Base-by-base conservation (phyloP, 352 stramenopile genomes). In the Phytophthora idaei region DNA sequence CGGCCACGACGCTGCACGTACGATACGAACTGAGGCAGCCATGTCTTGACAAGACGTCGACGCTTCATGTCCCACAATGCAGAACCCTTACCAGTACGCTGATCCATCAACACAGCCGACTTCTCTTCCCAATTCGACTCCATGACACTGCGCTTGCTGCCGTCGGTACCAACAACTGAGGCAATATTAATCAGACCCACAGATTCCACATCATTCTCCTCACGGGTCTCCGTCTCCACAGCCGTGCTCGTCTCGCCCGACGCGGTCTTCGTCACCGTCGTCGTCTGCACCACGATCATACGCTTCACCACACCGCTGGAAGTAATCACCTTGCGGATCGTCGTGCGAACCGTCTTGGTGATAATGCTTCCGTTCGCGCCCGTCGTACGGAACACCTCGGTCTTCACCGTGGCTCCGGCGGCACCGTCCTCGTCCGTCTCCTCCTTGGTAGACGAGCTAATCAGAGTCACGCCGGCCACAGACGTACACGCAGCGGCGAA, bases 271-370 rank as follows among this genome's bases (percentile, higher is more conserved):
- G 63, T 76, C 55, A 61, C 54, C 31, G 69, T 76, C 64, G 63
- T 76, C 25, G 69, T 73, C 34, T 69, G 28, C 28, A 69, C 64
- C 32, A 61, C 59, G 42, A 73, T 73, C 52, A 68, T 47, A 53
- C 68, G 59, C 63, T 65, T 72, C 53, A 53, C 34, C 46, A 58
- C n/a, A 41, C 67, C 62, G 34, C 61, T 59, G 29, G 67, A 61
- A 45, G 52, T 67, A 36, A 47, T 59, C 51, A 67, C 61, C 50
- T 55, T 67, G 15, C 54, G 59, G 47, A 71, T 71, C 32, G 50
- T 75, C 50, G 61, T 75, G 50, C 67, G 67, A 57, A 75, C 49
- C 61, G 67, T 75, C 61, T 71, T 75, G 14, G 61, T 75, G 45
- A 68, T 64, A 12, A 71, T 52, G 39, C 57, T 71, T 25, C 67